phyloP scores from a whole-genome alignment of 202 grass and related monocot species.

The Zoysia matrella region DNA sequence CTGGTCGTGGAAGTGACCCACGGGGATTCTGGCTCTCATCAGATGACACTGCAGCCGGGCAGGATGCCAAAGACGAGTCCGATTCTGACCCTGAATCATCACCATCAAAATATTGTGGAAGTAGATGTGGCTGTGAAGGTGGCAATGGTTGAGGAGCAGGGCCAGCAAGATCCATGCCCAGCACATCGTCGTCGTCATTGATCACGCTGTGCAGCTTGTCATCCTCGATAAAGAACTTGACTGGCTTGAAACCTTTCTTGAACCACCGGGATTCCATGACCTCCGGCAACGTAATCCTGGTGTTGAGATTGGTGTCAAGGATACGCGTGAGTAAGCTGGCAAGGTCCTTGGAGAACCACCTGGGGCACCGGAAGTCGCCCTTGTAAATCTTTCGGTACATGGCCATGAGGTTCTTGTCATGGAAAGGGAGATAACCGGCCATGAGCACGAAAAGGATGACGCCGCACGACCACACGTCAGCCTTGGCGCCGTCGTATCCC shows the following conservation, averaged over 20 bases:
- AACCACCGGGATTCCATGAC: constrained; percentile 88
- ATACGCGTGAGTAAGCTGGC: constrained; percentile 54
- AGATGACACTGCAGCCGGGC: constrained; percentile 69
- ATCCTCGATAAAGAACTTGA: constrained; percentile 89
- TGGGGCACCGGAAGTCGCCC: constrained; percentile 78
- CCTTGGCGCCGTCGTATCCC: constrained; percentile 89
- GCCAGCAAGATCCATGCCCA: constrained; percentile 25
- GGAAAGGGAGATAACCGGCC: constrained; percentile 93
- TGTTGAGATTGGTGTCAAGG: constrained; percentile 67
- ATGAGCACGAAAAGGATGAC: constrained; percentile 88
- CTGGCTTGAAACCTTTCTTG: constrained; percentile 84
- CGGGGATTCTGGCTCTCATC: constrained; percentile 52
- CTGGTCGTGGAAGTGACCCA: constrained; percentile 61
- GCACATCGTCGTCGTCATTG: constrained; percentile 42
- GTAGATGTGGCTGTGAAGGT: constrained; percentile 25
- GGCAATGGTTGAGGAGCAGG: constrained; percentile 47
- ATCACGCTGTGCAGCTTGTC: constrained; percentile 60
- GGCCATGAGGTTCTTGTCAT: constrained; percentile 79
- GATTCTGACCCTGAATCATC: constrained; percentile 87
- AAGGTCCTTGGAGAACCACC: constrained; percentile 92
- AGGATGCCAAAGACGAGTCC: constrained; percentile 78
- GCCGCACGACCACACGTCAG: constrained; percentile 89
- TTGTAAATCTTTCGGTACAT: constrained; percentile 92
- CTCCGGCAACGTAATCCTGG: constrained; percentile 67
- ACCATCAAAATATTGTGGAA: constrained; percentile 41